Conservation (phyloP, 2,329 filamentous ascomycete genomes). For the Fusarium sp. region DNA sequence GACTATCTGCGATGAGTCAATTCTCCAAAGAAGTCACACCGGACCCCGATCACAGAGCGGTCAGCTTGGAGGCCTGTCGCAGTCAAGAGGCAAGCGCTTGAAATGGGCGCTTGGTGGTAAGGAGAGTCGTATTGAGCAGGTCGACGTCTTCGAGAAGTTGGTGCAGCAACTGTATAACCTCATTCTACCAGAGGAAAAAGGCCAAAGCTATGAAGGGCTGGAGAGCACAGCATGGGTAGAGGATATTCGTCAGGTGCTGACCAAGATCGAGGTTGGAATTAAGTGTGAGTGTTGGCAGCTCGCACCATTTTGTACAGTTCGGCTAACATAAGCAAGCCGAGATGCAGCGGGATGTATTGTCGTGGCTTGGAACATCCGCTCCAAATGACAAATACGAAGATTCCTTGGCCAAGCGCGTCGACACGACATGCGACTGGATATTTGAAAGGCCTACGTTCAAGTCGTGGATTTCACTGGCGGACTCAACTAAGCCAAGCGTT, state of each 20-base stretch:
- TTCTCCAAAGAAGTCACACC: accelerated
- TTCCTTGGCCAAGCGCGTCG: background rate
- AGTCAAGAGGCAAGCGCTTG: background rate
- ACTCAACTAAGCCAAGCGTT: accelerated
- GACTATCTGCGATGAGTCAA: background rate
- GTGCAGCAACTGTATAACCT: background rate
- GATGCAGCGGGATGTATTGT: background rate
- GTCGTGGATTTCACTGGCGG: accelerated
- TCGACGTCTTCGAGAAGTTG: background rate
- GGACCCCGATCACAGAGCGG: accelerated
- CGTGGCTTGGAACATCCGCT: accelerated
- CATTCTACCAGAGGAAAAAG: accelerated
- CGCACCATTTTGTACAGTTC: no score
- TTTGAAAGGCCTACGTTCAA: accelerated
- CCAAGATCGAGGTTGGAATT: background rate
- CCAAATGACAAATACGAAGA: background rate
- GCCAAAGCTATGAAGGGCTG: accelerated
- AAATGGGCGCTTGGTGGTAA: background rate
- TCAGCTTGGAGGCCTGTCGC: accelerated
- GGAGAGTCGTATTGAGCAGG: background rate
- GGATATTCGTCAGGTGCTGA: background rate
- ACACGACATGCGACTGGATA: background rate
- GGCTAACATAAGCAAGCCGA: accelerated
- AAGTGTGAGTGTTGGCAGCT: no score
- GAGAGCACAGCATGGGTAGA: background rate